phyloP scores from a whole-genome alignment of 2,329 filamentous ascomycete genomes.

The Chaetomiaceae sp. region DNA sequence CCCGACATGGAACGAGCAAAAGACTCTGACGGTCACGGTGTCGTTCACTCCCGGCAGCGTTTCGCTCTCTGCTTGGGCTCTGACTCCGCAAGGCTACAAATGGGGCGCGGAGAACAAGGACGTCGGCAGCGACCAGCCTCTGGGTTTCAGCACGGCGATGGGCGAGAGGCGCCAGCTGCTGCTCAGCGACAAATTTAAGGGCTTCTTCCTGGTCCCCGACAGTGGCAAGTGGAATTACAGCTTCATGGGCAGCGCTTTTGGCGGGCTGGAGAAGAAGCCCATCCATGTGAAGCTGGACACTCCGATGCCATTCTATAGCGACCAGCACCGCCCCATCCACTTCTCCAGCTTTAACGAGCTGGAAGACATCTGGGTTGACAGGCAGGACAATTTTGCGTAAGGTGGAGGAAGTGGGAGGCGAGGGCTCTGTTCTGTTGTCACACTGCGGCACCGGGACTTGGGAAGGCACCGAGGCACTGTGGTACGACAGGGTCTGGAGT shows the following conservation, averaged over 20 bases:
- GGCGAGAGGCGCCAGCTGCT: slow-evolving; percentile 94
- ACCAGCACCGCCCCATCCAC: slow-evolving; percentile 85
- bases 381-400: slow-evolving; percentile 87
- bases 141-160: slow-evolving; percentile 87
- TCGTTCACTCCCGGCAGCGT: slow-evolving; percentile 96
- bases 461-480: slow-evolving; percentile 1
- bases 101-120: slow-evolving; percentile 98
- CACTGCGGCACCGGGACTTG: too few relatives aligned
- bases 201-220: slow-evolving; percentile 94
- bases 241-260: slow-evolving; percentile 91
- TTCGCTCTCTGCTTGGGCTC: slow-evolving; percentile 85
- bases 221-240: slow-evolving; percentile 93
- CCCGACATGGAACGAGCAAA: slow-evolving; percentile 72
- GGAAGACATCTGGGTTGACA: slow-evolving; percentile 94
- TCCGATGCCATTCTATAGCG: slow-evolving; percentile 84
- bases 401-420: neutral
- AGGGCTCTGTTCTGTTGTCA: too few relatives aligned
- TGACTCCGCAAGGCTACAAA: slow-evolving; percentile 88
- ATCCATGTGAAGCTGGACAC: slow-evolving; percentile 93
- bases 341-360: slow-evolving; percentile 97
- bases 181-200: slow-evolving; percentile 86
- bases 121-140: slow-evolving; percentile 83
- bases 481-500: slow-evolving; percentile 1
- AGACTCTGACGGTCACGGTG: slow-evolving; percentile 90
- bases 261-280: slow-evolving; percentile 81